Evolutionary conservation across 495 filamentous ascomycete genomes (phyloP).

Genomic region (Lentithecium fluviatile): DNA sequence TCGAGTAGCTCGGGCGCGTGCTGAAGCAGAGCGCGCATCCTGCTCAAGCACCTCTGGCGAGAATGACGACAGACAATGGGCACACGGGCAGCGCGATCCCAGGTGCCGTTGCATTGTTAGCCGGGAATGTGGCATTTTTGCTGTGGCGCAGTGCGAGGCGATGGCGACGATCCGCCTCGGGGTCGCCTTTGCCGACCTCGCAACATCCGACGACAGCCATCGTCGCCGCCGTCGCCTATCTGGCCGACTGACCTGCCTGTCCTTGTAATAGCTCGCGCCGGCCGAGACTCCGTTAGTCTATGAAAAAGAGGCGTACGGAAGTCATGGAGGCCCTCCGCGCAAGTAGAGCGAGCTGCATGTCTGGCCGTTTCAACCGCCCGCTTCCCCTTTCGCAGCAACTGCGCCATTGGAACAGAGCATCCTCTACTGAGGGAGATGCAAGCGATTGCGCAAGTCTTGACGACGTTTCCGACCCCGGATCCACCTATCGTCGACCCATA

Average conservation of each 20-base stretch:
- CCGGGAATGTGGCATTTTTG: neutral
- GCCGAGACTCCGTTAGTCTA: neutral
- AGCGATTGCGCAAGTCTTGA: constrained; percentile 25
- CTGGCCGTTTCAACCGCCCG: constrained; percentile 28
- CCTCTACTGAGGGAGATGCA: constrained; percentile 22
- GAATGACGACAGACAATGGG: constrained; percentile 1
- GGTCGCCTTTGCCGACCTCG: constrained; percentile 19
- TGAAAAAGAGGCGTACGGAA: neutral
- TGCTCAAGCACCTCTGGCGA: neutral
- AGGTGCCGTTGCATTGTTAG: neutral
- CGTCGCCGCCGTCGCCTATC: neutral
- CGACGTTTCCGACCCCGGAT: constrained; percentile 19
- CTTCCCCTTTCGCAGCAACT: constrained; percentile 10
- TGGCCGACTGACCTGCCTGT: neutral
- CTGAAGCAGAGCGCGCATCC: constrained; percentile 21
- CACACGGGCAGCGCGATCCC: no score
- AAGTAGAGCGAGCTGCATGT: constrained; percentile 1
- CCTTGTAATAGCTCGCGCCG: constrained; percentile 1
- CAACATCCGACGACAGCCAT: neutral
- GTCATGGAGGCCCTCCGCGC: neutral
- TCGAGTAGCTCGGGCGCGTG: constrained; percentile 30
- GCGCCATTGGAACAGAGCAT: constrained; percentile 17
- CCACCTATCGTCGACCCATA: constrained; percentile 36
- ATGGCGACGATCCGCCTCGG: constrained; percentile 4
- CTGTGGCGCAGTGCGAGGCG: constrained; percentile 21